phyloP scores from a whole-genome alignment of 2,329 filamentous ascomycete genomes.

The Phialocephala subalpina region DNA sequence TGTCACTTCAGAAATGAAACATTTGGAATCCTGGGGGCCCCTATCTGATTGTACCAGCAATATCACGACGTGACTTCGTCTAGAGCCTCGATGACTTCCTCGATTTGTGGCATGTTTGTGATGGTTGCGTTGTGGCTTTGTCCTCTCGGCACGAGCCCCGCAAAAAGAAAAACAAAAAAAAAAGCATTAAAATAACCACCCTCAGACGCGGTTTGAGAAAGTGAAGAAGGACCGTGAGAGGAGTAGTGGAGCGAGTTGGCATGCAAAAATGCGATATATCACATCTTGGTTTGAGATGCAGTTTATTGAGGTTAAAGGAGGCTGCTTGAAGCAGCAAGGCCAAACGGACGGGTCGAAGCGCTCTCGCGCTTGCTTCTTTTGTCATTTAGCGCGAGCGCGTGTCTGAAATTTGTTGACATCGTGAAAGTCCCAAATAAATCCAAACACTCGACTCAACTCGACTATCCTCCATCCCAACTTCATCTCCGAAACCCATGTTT shows the following conservation, averaged over 20 bases:
- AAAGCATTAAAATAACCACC: not conserved
- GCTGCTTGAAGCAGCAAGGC: not conserved
- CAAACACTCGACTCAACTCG: not conserved
- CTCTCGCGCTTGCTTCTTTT: constrained; percentile 8
- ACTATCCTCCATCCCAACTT: not conserved
- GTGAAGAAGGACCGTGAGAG: not conserved
- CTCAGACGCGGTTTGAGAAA: not conserved
- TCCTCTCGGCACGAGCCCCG: not conserved
- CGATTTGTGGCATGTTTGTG: not conserved
- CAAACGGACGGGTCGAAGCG: constrained; percentile 11
- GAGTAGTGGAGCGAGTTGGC: not conserved
- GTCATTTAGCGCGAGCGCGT: not conserved
- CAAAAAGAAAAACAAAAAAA: not conserved
- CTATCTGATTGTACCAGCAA: not conserved
- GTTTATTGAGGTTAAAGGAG: not conserved
- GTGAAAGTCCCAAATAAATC: no score
- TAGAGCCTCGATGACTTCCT: not conserved
- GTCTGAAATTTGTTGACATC: no score
- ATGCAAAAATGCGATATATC: not conserved
- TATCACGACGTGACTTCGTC: not conserved
- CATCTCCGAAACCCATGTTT: constrained; percentile 1
- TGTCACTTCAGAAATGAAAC: constrained; percentile 6
- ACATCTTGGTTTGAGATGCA: not conserved
- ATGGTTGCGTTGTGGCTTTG: not conserved
- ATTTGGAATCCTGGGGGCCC: not conserved